Evolutionary conservation across 2,329 filamentous ascomycete species (phyloP).

Genomic region (Chrysoporthe deuterocubensis): DNA sequence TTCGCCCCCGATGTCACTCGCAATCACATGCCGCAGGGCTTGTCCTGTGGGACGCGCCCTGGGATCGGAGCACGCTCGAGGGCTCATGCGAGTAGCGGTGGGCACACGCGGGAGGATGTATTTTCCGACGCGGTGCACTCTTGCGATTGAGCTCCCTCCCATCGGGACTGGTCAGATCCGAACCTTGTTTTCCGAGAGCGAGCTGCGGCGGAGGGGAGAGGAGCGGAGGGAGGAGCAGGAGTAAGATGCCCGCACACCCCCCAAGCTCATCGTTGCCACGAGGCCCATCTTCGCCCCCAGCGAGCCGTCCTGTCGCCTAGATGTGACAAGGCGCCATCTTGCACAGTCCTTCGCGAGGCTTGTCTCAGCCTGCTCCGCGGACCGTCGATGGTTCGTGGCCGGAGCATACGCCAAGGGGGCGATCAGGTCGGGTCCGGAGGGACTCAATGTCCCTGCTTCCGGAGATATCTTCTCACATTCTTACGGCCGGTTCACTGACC

Average conservation of each 20-base stretch:
- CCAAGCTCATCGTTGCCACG: not conserved
- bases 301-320: not conserved
- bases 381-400: not conserved
- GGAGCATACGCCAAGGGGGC: not conserved
- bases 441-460: too few relatives aligned
- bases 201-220: slow-evolving; percentile 14
- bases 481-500: slow-evolving; percentile 13
- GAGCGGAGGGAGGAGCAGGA: slow-evolving; percentile 22
- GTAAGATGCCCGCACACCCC: slow-evolving; percentile 15
- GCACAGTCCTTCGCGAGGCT: not conserved
- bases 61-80: slow-evolving; percentile 3
- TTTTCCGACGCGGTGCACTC: slow-evolving; percentile 6
- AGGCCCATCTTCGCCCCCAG: not conserved
- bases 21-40: slow-evolving; percentile 24
- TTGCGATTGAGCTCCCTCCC: slow-evolving; percentile 1
- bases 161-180: slow-evolving; percentile 15
- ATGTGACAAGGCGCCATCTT: not conserved
- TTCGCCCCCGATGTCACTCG: slow-evolving; percentile 16
- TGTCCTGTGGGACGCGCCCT: slow-evolving; percentile 6
- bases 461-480: not conserved
- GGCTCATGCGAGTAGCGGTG: not conserved
- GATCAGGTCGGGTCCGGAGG: not conserved
- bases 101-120: not conserved
- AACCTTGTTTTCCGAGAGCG: slow-evolving; percentile 24
- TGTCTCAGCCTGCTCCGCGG: not conserved